Base-by-base conservation (phyloP, 331 rosid species). In the Saraca asoca region DNA sequence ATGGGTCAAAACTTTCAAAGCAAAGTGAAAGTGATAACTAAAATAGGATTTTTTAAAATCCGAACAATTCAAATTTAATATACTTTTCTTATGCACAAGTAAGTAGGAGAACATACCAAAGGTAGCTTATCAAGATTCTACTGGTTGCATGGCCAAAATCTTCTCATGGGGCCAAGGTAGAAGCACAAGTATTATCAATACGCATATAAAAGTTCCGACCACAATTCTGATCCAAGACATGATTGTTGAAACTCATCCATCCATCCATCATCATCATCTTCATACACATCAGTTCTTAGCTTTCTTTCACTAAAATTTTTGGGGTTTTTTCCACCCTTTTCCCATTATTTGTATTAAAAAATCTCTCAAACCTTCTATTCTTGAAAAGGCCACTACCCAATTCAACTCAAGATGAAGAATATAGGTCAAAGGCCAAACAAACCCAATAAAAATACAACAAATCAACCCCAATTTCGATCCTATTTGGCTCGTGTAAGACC, bases 81-180 rank as follows among this genome's bases (percentile, higher is more conserved):
- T n/a, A n/a, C n/a, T n/a, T n/a, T n/a, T n/a, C n/a, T n/a, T n/a
- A n/a, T 46, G 43, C 52, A 67, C 31, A 19, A 41, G 43, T 29
- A 38, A 54, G 18, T 7, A 29, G 24, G 33, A 34, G 35, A 7
- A 31, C 43, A 33, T 11, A 16, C 20, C 31, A 48, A 48, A 35
- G 51, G 46, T 3, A 41, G 29, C 76, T 64, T 72, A 82, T 81
- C 77, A 82, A 45, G 74, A 82, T 64, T 76, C 82, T 72, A 64
- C 87, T 80, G 44, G 82, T 81, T 29, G 81, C 85, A 72, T 81
- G 89, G 16, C 89, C 89, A 59, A 77, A 41, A 81, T 73, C 69
- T 87, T 79, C 76, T 81, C 76, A 51, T 69, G 74, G 14, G 89
- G 93, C 85, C 85, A 87, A 7, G 93, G 93, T 35, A 86, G 74